Conservation (phyloP, 257 asterid genomes). For the Oldenlandia corymbosa region DNA sequence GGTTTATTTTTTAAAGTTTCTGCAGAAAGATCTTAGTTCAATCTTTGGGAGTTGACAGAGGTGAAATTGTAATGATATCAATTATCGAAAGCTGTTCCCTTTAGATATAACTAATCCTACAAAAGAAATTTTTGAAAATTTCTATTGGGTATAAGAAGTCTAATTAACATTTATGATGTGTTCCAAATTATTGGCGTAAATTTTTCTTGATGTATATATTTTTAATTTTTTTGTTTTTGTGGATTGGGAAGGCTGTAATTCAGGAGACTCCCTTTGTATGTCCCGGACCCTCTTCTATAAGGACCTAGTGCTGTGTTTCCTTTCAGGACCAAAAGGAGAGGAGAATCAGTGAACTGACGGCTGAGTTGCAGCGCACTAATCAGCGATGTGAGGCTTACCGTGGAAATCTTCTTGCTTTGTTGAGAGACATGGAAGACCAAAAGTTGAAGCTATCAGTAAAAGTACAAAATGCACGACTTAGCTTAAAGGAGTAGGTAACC, state of each 20-base stretch:
- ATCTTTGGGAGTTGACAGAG: too few relatives aligned
- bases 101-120: background rate
- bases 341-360: slow-evolving; percentile 51
- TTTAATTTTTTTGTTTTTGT: too few relatives aligned
- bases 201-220: too few relatives aligned
- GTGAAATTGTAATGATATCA: background rate
- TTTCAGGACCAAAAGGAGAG: slow-evolving; percentile 81
- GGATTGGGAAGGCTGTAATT: too few relatives aligned
- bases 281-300: too few relatives aligned
- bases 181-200: too few relatives aligned
- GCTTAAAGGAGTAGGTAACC: slow-evolving; percentile 53
- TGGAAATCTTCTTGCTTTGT: slow-evolving; percentile 60
- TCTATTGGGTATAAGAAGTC: background rate
- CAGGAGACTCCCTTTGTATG: too few relatives aligned
- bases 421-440: slow-evolving; percentile 88
- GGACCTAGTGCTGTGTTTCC: background rate
- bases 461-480: slow-evolving; percentile 89
- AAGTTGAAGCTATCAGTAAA: slow-evolving; percentile 83
- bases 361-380: slow-evolving; percentile 51
- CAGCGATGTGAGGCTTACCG: slow-evolving; percentile 71
- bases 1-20: background rate
- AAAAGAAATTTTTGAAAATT: background rate
- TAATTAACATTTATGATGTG: background rate
- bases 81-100: background rate
- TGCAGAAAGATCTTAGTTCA: background rate